Conservation (phyloP, 768 basidiomycete species). For the Trametes punicea region DNA sequence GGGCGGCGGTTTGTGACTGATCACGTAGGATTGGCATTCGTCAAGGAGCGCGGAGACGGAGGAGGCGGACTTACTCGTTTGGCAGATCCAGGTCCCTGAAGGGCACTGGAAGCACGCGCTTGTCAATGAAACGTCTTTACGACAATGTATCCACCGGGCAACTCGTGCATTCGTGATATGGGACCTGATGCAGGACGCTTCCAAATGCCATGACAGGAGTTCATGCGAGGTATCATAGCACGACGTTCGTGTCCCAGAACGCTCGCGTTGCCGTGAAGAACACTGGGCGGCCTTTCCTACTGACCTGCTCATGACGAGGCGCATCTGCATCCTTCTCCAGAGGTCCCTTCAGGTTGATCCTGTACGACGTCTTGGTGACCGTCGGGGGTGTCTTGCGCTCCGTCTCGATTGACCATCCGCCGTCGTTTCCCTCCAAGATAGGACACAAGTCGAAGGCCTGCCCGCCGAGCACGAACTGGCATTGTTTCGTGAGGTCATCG, state of each 20-base stretch:
- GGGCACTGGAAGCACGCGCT: conserved; percentile 25
- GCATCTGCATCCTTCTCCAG: conserved; percentile 23
- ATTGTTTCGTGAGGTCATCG: conserved; percentile 21
- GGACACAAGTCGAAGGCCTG: conserved; percentile 31
- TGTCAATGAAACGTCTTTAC: background rate
- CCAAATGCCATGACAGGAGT: too few relatives aligned
- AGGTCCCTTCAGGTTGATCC: conserved; percentile 26
- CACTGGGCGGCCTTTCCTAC: too few relatives aligned
- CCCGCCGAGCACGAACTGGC: conserved; percentile 25
- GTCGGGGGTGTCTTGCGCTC: conserved; percentile 28
- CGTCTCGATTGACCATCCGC: conserved; percentile 19
- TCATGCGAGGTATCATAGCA: too few relatives aligned
- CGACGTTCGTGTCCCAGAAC: too few relatives aligned
- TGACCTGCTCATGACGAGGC: conserved; percentile 31
- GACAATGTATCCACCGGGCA: too few relatives aligned
- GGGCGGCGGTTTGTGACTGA: conserved; percentile 25
- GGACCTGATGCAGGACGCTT: too few relatives aligned
- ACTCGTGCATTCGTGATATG: too few relatives aligned
- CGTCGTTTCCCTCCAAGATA: conserved; percentile 22
- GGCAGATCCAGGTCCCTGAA: conserved; percentile 32
- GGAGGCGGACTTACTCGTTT: conserved; percentile 20
- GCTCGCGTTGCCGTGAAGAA: too few relatives aligned
- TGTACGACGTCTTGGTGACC: conserved; percentile 29
- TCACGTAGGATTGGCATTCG: background rate
- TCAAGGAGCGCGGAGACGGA: background rate